Evolutionary conservation across 2,329 filamentous ascomycete genomes (phyloP), one percentile per base, ranked within the genome.

Genomic region (Microcera coccophila): DNA sequence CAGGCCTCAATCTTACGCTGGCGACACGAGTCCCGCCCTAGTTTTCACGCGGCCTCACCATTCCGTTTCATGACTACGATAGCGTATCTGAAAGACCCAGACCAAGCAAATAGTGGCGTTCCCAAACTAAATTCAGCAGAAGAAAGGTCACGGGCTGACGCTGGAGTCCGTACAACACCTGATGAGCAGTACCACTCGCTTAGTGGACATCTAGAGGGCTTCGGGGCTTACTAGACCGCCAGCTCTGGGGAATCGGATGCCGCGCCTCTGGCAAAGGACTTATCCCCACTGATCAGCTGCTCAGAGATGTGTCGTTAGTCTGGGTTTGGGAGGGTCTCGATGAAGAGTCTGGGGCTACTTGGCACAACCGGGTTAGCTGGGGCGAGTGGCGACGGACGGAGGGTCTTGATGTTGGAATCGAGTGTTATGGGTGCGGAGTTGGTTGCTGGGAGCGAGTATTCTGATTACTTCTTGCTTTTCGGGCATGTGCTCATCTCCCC

Each of bases 381-480:
- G 10, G 59, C 60, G 8, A 58, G 53, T 37, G 63, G 62, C 12
- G 63, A 67, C 28, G 63, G 67, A 46, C 61, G 66, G 64, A 66
- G 48, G 50, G 61, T 4, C 43, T 62, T n/a, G 63, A 66, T 38
- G 50, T 56, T 39, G 43, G 32, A 5, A 50, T 59, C 12, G 63
- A n/a, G n/a, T n/a, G n/a, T n/a, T n/a, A n/a, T n/a, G n/a, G n/a
- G n/a, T n/a, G n/a, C n/a, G n/a, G n/a, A n/a, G n/a, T n/a, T n/a
- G n/a, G n/a, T n/a, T n/a, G n/a, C n/a, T n/a, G n/a, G n/a, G n/a
- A n/a, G n/a, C n/a, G n/a, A n/a, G n/a, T n/a, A n/a, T n/a, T n/a
- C n/a, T n/a, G n/a, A n/a, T n/a, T n/a, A n/a, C n/a, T n/a, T n/a
- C n/a, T n/a, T n/a, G n/a, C n/a, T n/a, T n/a, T n/a, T n/a, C n/a